These are phyloP conservation scores for Brachypodium distachyon DNA, from an alignment of 202 grass and related monocot genomes.

Conservation along the genomic window DNA sequence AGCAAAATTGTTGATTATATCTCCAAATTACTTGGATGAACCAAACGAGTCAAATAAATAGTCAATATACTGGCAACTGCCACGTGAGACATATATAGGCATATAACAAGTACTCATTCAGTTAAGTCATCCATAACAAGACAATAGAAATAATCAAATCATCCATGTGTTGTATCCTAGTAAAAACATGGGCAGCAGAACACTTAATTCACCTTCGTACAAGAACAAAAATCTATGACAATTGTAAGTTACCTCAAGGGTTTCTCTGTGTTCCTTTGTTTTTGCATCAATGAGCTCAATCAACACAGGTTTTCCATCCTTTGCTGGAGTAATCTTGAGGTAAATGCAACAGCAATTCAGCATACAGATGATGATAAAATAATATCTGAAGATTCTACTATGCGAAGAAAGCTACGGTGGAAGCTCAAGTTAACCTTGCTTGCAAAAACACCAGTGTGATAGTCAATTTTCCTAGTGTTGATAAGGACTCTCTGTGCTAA, in stretches of 20 bases:
- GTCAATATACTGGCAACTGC: neutral
- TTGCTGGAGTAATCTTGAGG: slow-evolving; percentile 48
- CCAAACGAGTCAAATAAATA: neutral
- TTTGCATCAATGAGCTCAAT: slow-evolving; percentile 98
- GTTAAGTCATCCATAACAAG: slow-evolving; percentile 2
- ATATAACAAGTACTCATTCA: neutral
- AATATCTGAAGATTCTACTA: neutral
- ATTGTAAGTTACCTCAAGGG: slow-evolving; percentile 53
- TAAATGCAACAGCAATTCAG: slow-evolving; percentile 5
- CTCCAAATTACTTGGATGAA: neutral
- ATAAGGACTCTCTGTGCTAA: slow-evolving; percentile 92
- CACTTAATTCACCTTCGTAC: neutral
- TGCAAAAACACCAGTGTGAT: slow-evolving; percentile 90
- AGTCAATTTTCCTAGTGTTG: slow-evolving; percentile 85
- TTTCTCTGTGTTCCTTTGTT: slow-evolving; percentile 87
- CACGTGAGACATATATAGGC: neutral
- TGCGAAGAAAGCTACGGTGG: neutral
- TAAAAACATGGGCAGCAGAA: neutral
- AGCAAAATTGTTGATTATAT: neutral
- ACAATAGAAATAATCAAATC: neutral
- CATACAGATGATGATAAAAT: neutral
- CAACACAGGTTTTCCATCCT: slow-evolving; percentile 76
- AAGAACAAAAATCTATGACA: slow-evolving; percentile 7
- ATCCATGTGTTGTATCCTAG: neutral
- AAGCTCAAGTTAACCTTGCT: slow-evolving; percentile 62